These are phyloP conservation scores for Paramecium primaurelia DNA, from an alignment of 73 alveolate genomes.

Conservation along the genomic window DNA sequence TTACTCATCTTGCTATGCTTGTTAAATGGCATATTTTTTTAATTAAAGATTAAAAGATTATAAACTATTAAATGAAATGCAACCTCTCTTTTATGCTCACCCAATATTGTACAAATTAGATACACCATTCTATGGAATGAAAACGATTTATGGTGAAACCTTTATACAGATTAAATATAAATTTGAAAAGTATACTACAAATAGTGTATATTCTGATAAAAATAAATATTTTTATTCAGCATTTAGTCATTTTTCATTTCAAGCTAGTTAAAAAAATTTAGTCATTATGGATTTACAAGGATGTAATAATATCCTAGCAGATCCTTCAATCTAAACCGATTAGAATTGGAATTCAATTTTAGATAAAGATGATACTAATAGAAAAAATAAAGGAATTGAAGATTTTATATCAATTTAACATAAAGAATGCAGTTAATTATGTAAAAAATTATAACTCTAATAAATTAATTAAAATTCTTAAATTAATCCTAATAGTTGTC, in stretches of 20 bases:
- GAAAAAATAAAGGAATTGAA: not conserved
- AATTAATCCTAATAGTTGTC: not conserved
- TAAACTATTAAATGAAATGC: not conserved
- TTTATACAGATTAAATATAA: not conserved
- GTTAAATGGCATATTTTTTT: not conserved
- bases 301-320: not conserved
- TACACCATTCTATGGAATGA: not conserved
- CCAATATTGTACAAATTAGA: not conserved
- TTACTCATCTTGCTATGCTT: not conserved
- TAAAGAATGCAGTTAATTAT: not conserved
- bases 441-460: not conserved
- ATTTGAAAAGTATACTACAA: not conserved
- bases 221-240: not conserved
- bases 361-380: not conserved
- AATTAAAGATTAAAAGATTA: not conserved
- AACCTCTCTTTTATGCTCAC: not conserved
- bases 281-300: slow-evolving; percentile 54
- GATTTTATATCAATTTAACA: not conserved
- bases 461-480: not conserved
- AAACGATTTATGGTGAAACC: not conserved
- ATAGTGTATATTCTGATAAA: not conserved
- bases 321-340: slow-evolving; percentile 24
- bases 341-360: not conserved
- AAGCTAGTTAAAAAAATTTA: not conserved
- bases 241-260: slow-evolving; percentile 38